Conservation (phyloP, 306 rosid species). For the Medicago arabica region DNA sequence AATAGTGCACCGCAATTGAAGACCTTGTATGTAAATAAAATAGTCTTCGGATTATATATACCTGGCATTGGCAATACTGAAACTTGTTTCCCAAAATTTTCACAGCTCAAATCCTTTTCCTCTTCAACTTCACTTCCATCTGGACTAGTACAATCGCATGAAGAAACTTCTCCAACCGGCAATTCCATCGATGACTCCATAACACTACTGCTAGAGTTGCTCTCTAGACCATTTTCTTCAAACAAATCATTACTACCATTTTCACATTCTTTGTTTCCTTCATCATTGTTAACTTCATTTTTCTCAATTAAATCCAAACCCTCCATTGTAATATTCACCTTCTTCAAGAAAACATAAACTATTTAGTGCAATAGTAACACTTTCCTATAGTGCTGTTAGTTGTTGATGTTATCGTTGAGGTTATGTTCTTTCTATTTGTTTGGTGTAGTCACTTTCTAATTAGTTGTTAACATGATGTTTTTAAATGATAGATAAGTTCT, state of each 20-base stretch:
- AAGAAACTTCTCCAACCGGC: constrained; percentile 53
- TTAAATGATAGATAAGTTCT: constrained; percentile 47
- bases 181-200: constrained; percentile 45
- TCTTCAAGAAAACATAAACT: constrained; percentile 40
- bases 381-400: constrained; percentile 43
- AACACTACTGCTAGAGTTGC: constrained; percentile 43
- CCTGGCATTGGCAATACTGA: constrained; percentile 72
- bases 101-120: constrained; percentile 42
- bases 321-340: constrained; percentile 54
- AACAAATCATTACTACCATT: constrained; percentile 43
- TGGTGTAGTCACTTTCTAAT: constrained; percentile 59
- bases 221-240: constrained; percentile 58
- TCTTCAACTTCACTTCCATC: constrained; percentile 40
- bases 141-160: constrained; percentile 44
- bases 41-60: constrained; percentile 41
- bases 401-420: constrained; percentile 36
- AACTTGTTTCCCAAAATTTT: constrained; percentile 48
- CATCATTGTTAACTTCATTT: constrained; percentile 35
- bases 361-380: constrained; percentile 38
- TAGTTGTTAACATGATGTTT: constrained; percentile 52
- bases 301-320: constrained; percentile 45
- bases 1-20: not conserved
- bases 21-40: not conserved
- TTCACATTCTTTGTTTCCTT: constrained; percentile 39
- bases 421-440: constrained; percentile 12